A percentile compares a stretch with the other conserved stretches of the same genome.
Conservation (phyloP, 495 filamentous ascomycete species). For the Hypoxylon perforatum region DNA sequence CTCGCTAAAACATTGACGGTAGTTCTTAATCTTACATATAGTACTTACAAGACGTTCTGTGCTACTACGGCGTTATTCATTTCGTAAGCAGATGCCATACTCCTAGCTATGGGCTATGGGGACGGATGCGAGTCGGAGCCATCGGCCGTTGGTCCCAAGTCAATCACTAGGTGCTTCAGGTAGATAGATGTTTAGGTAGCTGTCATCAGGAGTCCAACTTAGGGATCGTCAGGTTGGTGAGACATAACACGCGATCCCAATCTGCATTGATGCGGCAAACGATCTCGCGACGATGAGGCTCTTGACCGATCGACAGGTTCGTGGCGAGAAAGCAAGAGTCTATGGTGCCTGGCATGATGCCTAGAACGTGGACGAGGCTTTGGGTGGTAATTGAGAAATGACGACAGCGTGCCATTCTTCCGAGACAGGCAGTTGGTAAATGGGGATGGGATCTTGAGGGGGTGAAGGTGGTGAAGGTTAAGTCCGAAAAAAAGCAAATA, state of each 20-base stretch:
- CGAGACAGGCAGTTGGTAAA: constrained; percentile 6
- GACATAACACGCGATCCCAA: constrained; percentile 6
- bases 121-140: too few relatives aligned
- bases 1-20: background rate
- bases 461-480: too few relatives aligned
- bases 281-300: constrained; percentile 27
- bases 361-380: constrained; percentile 1
- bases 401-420: background rate
- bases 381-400: constrained; percentile 11
- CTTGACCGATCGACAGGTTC: constrained; percentile 21
- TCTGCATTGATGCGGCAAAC: constrained; percentile 5
- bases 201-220: too few relatives aligned
- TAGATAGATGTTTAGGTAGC: too few relatives aligned
- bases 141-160: too few relatives aligned
- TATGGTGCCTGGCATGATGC: constrained; percentile 27
- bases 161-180: too few relatives aligned
- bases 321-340: constrained; percentile 11
- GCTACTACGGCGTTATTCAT: background rate
- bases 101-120: background rate
- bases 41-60: background rate
- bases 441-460: too few relatives aligned
- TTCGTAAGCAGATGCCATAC: background rate
- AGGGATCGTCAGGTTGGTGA: constrained; percentile 6
- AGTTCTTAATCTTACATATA: background rate
- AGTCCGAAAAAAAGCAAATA: too few relatives aligned